A percentile compares a stretch with the other conserved stretches of the same genome.
Evolutionary conservation across 352 stramenopile species (phyloP).

Genomic region (Pythium biforme): DNA sequence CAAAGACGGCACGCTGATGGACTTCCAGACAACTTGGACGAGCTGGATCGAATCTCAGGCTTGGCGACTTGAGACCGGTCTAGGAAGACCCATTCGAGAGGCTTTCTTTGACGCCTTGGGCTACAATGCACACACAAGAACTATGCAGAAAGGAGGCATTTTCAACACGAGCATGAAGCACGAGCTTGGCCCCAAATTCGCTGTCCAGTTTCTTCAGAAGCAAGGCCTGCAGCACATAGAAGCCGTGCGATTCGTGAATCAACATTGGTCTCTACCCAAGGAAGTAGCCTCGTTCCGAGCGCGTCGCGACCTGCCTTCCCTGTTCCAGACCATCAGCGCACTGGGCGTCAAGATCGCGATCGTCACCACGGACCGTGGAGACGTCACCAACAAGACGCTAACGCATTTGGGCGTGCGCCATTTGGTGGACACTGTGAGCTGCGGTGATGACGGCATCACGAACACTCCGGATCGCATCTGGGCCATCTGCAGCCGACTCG

Average conservation of each 20-base stretch:
- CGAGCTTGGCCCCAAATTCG: conserved; percentile 32
- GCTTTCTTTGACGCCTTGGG: conserved; percentile 37
- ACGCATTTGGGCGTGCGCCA: conserved; percentile 29
- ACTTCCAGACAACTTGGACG: conserved; percentile 48
- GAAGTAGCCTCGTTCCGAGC: conserved; percentile 30
- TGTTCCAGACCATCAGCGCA: conserved; percentile 33
- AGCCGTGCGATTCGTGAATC: conserved; percentile 25
- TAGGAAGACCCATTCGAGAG: conserved; percentile 23
- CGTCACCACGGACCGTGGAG: conserved; percentile 45
- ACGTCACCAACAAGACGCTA: conserved; percentile 33
- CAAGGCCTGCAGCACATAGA: conserved; percentile 24
- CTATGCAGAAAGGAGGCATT: conserved; percentile 30
- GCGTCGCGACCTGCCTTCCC: conserved; percentile 27
- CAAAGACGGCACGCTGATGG: conserved; percentile 52
- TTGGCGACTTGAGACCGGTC: conserved; percentile 31
- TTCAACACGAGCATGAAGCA: conserved; percentile 36
- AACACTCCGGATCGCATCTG: conserved; percentile 39
- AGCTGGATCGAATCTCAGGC: conserved; percentile 40
- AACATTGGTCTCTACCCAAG: conserved; percentile 37
- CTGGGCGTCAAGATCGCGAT: conserved; percentile 54
- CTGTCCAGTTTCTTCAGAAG: conserved; percentile 29
- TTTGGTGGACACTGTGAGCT: conserved; percentile 46
- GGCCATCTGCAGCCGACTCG: conserved; percentile 39
- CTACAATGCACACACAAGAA: conserved; percentile 30
- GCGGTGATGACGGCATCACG: conserved; percentile 42